These are phyloP conservation scores for Cladophialophora psammophila DNA, from an alignment of 2,329 filamentous ascomycete species.

Conservation along the genomic window DNA sequence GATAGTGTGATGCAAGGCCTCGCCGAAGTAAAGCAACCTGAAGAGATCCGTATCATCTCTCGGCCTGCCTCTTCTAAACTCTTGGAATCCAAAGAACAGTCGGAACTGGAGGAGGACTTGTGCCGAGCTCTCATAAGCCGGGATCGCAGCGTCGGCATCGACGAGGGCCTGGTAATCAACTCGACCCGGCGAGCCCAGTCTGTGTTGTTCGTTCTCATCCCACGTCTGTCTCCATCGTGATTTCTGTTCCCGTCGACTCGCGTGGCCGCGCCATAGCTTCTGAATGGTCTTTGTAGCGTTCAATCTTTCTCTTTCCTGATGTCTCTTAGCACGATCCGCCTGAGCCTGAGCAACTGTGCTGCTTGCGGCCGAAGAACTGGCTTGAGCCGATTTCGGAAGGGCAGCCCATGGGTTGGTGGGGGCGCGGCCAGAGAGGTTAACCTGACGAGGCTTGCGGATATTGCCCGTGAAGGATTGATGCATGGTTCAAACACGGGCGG, in stretches of 20 bases:
- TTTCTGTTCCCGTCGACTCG: constrained; percentile 65
- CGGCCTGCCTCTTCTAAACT: constrained; percentile 44
- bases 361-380: constrained; percentile 64
- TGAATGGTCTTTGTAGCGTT: constrained; percentile 79
- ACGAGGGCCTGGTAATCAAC: constrained; percentile 35
- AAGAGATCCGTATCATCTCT: constrained; percentile 50
- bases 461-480: constrained; percentile 90
- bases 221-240: constrained; percentile 66
- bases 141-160: constrained; percentile 43
- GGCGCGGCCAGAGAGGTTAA: constrained; percentile 88
- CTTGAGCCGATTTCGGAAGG: constrained; percentile 43
- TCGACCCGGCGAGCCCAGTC: constrained; percentile 15
- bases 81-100: constrained; percentile 69
- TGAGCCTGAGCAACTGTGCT: constrained; percentile 85
- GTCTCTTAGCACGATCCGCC: constrained; percentile 80
- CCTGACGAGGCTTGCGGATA: constrained; percentile 84
- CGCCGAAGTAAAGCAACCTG: constrained; percentile 55
- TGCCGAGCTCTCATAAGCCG: constrained; percentile 46
- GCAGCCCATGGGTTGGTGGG: constrained; percentile 74
- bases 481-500: constrained; percentile 61
- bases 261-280: constrained; percentile 80
- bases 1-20: constrained; percentile 44
- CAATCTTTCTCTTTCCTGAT: constrained; percentile 78
- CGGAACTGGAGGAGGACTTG: constrained; percentile 63
- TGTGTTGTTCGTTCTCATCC: constrained; percentile 63